phyloP scores from a whole-genome alignment of 495 filamentous ascomycete genomes.

The Daldinia loculata region DNA sequence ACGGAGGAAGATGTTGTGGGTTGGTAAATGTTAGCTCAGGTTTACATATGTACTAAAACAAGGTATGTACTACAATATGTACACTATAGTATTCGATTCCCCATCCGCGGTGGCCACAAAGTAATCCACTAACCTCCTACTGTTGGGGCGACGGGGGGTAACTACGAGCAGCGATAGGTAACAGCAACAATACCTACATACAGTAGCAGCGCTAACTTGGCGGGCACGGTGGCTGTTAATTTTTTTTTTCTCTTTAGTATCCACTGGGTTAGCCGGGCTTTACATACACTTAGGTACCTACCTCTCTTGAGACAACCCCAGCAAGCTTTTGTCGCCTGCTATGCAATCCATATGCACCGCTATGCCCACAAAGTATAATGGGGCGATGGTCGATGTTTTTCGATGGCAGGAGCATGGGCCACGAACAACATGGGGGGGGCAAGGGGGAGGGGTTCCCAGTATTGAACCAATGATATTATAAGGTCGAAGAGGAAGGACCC shows the following conservation, averaged over 20 bases:
- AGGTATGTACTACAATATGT: neutral
- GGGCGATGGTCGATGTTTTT: constrained; percentile 28
- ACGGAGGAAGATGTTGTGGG: constrained; percentile 12
- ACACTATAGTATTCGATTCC: neutral
- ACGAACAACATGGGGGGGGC: constrained; percentile 4
- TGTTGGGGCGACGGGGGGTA: constrained; percentile 30
- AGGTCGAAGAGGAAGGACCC: constrained; percentile 9
- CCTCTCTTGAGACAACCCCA: constrained; percentile 21
- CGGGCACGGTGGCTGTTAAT: constrained; percentile 1
- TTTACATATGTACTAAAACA: constrained; percentile 14
- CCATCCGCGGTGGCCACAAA: neutral
- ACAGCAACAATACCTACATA: neutral
- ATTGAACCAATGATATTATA: constrained; percentile 10
- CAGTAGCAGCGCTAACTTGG: constrained; percentile 7
- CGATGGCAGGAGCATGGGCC: constrained; percentile 31
- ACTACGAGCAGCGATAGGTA: constrained; percentile 3
- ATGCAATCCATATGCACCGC: constrained; percentile 22
- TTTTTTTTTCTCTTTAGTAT: constrained; percentile 1
- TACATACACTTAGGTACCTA: too few relatives aligned
- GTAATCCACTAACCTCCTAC: neutral
- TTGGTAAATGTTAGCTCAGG: constrained; percentile 18
- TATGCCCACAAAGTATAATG: constrained; percentile 19
- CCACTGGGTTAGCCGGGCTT: constrained; percentile 13
- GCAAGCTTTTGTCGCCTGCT: constrained; percentile 15
- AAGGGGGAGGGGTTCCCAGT: constrained; percentile 27